A percentile compares a stretch with the other conserved stretches of the same genome.
Conservation (phyloP, 2,329 filamentous ascomycete genomes). For the Stachybotrys chartarum region DNA sequence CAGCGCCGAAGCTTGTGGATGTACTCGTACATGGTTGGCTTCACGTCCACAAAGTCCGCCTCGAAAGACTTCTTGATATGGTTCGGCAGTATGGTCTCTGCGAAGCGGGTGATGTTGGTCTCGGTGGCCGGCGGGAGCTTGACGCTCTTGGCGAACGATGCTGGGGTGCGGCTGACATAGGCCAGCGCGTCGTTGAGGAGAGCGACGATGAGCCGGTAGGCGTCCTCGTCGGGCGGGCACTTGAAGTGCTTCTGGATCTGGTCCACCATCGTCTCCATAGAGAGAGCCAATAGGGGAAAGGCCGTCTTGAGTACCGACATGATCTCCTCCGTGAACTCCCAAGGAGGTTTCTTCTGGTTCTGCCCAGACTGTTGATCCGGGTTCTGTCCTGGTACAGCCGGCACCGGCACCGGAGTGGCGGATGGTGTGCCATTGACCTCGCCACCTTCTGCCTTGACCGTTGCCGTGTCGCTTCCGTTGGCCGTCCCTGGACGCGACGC, state of each 20-base stretch:
- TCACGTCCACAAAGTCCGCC: conserved; percentile 89
- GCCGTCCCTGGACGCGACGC: conserved; percentile 43
- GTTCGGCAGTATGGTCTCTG: conserved; percentile 87
- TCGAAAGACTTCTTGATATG: conserved; percentile 97
- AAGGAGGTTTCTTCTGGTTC: conserved; percentile 68
- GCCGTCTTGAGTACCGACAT: conserved; percentile 94
- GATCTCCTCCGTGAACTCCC: conserved; percentile 95
- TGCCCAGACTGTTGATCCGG: conserved; percentile 18
- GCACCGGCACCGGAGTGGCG: conserved; percentile 12
- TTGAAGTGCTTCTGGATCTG: conserved; percentile 99
- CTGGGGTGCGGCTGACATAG: conserved; percentile 82
- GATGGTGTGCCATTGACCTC: conserved; percentile 22
- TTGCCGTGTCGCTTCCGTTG: conserved; percentile 34
- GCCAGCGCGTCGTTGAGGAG: conserved; percentile 91
- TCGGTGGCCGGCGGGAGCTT: conserved; percentile 88
- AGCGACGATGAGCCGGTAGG: conserved; percentile 94
- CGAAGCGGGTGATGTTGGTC: conserved; percentile 92
- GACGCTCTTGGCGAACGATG: conserved; percentile 81
- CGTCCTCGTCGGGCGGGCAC: conserved; percentile 95
- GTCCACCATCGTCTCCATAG: conserved; percentile 99
- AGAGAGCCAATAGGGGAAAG: conserved; percentile 88
- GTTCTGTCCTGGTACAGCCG: conserved; percentile 7
- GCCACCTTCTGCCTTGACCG: conserved; percentile 37
- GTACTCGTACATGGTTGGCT: conserved; percentile 97
- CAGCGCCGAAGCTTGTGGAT: conserved; percentile 93